Evolutionary conservation across 768 basidiomycete species (phyloP).

Genomic region (Boletus eberwhitei): DNA sequence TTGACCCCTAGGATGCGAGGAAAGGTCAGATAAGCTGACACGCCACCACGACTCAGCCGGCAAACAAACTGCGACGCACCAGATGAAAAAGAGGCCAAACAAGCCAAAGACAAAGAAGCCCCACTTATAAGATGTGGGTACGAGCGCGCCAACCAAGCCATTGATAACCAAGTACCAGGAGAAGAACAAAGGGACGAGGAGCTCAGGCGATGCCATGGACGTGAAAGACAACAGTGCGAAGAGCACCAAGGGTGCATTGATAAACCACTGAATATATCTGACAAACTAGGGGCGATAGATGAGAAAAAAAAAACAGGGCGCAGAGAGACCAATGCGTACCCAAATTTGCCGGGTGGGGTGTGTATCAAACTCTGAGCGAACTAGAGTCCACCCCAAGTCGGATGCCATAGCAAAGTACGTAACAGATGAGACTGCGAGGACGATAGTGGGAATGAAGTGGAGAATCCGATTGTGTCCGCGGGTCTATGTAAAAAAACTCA

Average conservation of each 20-base stretch:
- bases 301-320: not conserved
- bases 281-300: slow-evolving; percentile 37
- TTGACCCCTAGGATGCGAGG: slow-evolving; percentile 21
- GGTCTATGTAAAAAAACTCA: slow-evolving; percentile 18
- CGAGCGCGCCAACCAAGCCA: slow-evolving; percentile 50
- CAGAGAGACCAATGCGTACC: slow-evolving; percentile 27
- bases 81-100: slow-evolving; percentile 46
- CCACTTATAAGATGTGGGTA: slow-evolving; percentile 52
- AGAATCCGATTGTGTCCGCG: slow-evolving; percentile 43
- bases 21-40: not conserved
- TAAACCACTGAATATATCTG: slow-evolving; percentile 55
- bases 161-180: slow-evolving; percentile 43
- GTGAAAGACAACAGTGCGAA: slow-evolving; percentile 45
- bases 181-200: slow-evolving; percentile 38
- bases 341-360: slow-evolving; percentile 38
- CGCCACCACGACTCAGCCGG: slow-evolving; percentile 4
- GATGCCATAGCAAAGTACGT: slow-evolving; percentile 57
- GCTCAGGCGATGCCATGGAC: slow-evolving; percentile 45
- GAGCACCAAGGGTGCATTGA: slow-evolving; percentile 52
- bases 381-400: slow-evolving; percentile 47
- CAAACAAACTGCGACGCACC: slow-evolving; percentile 32
- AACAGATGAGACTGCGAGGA: slow-evolving; percentile 44
- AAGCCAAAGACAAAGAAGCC: slow-evolving; percentile 47
- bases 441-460: slow-evolving; percentile 47
- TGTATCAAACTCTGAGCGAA: slow-evolving; percentile 36